Evolutionary conservation across 306 rosid species (phyloP).

Genomic region (Quercus gilva): DNA sequence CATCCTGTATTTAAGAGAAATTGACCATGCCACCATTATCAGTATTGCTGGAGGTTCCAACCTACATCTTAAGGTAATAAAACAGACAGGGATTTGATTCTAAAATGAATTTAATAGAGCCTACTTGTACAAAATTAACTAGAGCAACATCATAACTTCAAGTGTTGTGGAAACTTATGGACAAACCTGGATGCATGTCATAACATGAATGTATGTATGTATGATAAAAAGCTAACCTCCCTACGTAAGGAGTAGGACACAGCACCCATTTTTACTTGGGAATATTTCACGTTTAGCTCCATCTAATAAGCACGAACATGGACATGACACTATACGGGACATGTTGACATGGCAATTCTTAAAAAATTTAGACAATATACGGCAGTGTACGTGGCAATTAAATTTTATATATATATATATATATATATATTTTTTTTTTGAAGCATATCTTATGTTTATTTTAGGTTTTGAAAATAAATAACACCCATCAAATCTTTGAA

Average conservation of each 20-base stretch:
- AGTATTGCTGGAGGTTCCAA: conserved; percentile 16
- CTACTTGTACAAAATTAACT: neutral
- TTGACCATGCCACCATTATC: conserved; percentile 16
- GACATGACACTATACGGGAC: no score
- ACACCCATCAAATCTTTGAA: no score
- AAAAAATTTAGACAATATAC: no score
- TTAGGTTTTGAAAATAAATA: no score
- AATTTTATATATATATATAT: no score
- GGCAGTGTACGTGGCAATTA: no score
- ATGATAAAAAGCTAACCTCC: neutral
- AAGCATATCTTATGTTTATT: no score
- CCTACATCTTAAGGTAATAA: conserved; percentile 10
- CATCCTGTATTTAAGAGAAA: conserved; percentile 48
- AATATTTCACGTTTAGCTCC: neutral
- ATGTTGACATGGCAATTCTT: no score
- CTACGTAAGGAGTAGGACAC: neutral
- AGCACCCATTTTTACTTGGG: neutral
- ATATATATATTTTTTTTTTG: no score
- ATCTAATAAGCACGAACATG: neutral
- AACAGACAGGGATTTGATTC: neutral
- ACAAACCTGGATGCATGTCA: neutral
- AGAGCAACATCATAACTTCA: neutral
- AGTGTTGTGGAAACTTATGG: neutral
- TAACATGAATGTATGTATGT: neutral
- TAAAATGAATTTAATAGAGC: neutral